Conservation (phyloP, 2,329 filamentous ascomycete genomes). For the Microcera coccophila region DNA sequence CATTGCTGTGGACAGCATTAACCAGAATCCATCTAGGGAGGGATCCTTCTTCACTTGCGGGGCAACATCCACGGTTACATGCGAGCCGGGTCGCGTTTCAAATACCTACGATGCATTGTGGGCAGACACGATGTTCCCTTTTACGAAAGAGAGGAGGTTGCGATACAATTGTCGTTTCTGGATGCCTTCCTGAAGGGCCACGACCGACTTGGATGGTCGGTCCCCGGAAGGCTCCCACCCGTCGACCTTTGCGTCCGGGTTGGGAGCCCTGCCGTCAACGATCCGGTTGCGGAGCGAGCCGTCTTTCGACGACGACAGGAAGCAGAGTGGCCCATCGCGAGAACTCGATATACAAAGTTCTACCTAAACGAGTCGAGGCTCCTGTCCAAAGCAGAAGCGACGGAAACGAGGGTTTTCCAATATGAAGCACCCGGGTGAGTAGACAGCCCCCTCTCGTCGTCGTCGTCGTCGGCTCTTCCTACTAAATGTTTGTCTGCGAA, state of each 20-base stretch:
- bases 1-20: too few species aligned
- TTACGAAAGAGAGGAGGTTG: slow-evolving; percentile 65
- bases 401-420: too few species aligned
- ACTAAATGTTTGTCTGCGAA: too few species aligned
- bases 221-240: slow-evolving; percentile 50
- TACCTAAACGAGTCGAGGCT: too few species aligned
- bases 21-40: slow-evolving; percentile 44
- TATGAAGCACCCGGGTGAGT: too few species aligned
- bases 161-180: slow-evolving; percentile 62
- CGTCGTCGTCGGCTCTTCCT: too few species aligned
- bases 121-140: slow-evolving; percentile 68
- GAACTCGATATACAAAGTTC: slow-evolving; percentile 59
- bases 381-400: too few species aligned
- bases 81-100: slow-evolving; percentile 59
- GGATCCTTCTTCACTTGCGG: slow-evolving; percentile 63
- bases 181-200: slow-evolving; percentile 67
- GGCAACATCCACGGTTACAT: slow-evolving; percentile 63
- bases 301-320: slow-evolving; percentile 55
- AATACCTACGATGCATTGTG: slow-evolving; percentile 64
- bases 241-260: slow-evolving; percentile 60
- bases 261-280: slow-evolving; percentile 62
- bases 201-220: slow-evolving; percentile 57
- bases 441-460: too few species aligned
- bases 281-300: slow-evolving; percentile 53
- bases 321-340: slow-evolving; percentile 60